Base-by-base conservation (phyloP, 345 rosid species). In the Arabis alpina region DNA sequence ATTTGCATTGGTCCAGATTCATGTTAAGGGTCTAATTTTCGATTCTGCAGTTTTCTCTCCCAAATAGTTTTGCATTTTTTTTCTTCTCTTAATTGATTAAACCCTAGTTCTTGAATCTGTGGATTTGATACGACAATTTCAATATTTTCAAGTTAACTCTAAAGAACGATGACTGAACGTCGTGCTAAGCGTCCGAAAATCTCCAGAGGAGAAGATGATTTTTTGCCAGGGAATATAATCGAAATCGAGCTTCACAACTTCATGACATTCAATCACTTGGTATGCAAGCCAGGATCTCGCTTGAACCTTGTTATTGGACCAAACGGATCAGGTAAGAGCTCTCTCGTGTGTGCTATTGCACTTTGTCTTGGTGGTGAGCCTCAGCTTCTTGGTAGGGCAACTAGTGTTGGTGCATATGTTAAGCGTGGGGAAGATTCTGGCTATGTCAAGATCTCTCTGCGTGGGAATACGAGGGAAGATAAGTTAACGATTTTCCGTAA, bases 331-430 rank as follows among this genome's bases (percentile, higher is more conserved):
- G 98, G 98, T 11, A 93, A 93, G 82, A 93, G 98, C 72, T 89
- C 98, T 60, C 84, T 93, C 67, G 98, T 93, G 45, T 93, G 98
- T 53, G 98, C 98, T 64, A 93, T 91, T 73, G 98, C 96, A 2
- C 92, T 93, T 68, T 88, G 94, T 65, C 91, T 93, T 24, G 94
- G 96, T 49, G 97, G 97, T 8, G 97, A 93, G 74, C 91, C 98
- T 65, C 93, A 93, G 97, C 82, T 93, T 28, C 97, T 93, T 66
- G 98, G 98, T 24, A 86, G 98, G 80, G 93, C 96, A 13, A 83
- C 90, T 4, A 87, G 84, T 58, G 61, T 91, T 73, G 96, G 94
- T 36, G 96, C 97, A 2, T 93, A 84, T 81, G 98, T 93, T 45
- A 93, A 93, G 84, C 94, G 95, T 0, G 97, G 98, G 13, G 94